These are phyloP conservation scores for Pseudovirgaria hyperparasitica DNA, from an alignment of 2,329 filamentous ascomycete genomes.

Conservation along the genomic window DNA sequence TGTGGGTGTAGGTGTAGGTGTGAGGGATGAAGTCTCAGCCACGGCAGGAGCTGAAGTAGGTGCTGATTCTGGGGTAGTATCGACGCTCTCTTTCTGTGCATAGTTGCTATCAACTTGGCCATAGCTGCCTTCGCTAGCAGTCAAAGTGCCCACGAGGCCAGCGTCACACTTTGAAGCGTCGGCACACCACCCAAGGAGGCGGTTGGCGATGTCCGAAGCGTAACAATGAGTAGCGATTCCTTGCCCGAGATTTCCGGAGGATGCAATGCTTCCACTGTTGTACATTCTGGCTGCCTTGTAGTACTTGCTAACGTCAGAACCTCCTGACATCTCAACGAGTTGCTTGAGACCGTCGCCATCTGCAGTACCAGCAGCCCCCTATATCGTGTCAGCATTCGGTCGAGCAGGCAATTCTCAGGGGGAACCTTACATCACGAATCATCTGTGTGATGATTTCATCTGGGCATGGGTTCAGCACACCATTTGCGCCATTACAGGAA, in stretches of 20 bases:
- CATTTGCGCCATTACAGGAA: slow-evolving; percentile 22
- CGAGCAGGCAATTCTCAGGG: too few relatives aligned
- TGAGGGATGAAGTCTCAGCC: too few relatives aligned
- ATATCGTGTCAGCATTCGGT: too few relatives aligned
- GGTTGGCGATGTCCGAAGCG: slow-evolving; percentile 38
- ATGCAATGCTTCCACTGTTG: slow-evolving; percentile 33
- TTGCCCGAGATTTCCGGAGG: slow-evolving; percentile 24
- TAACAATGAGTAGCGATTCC: slow-evolving; percentile 39
- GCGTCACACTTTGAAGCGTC: slow-evolving; percentile 10
- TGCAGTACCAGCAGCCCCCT: slow-evolving; percentile 29
- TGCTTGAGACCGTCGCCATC: slow-evolving; percentile 31
- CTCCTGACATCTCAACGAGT: slow-evolving; percentile 17
- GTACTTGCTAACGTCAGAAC: slow-evolving; percentile 24
- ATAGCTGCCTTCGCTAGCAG: slow-evolving; percentile 1
- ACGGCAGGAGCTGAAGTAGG: too few relatives aligned
- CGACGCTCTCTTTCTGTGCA: too few relatives aligned
- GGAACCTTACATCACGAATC: slow-evolving; percentile 32
- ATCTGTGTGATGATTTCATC: slow-evolving; percentile 24
- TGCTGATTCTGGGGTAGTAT: too few relatives aligned
- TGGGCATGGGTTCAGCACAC: slow-evolving; percentile 28
- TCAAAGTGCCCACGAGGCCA: slow-evolving; percentile 7
- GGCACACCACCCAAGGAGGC: slow-evolving; percentile 29
- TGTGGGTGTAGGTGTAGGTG: too few relatives aligned
- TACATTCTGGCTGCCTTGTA: slow-evolving; percentile 38
- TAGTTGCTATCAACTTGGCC: too few relatives aligned